Evolutionary conservation across 1,284 basidiomycete species (phyloP).

Genomic region (Pyrrhoderma lamaoense): DNA sequence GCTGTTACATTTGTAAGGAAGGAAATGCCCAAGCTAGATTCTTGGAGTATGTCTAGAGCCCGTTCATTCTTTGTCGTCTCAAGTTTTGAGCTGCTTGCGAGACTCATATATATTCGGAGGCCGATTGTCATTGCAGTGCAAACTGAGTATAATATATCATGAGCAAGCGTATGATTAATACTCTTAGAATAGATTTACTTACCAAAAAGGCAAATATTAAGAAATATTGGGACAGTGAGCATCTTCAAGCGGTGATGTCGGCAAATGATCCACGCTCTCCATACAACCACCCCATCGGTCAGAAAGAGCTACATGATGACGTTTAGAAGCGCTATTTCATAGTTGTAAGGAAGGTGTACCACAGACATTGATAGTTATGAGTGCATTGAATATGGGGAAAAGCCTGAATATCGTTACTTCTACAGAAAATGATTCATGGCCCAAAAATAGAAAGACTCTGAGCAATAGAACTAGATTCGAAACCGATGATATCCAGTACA

Average conservation of each 20-base stretch:
- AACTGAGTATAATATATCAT: background rate
- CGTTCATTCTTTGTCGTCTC: background rate
- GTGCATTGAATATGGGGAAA: background rate
- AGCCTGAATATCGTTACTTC: background rate
- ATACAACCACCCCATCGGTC: conserved; percentile 2
- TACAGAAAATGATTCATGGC: background rate
- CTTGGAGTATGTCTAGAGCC: background rate
- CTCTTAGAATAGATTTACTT: background rate
- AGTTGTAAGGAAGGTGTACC: background rate
- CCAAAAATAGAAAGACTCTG: background rate
- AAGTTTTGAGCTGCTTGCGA: background rate
- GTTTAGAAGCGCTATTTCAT: background rate
- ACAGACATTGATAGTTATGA: conserved; percentile 1
- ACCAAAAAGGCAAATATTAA: background rate
- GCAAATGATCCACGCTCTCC: conserved; percentile 2
- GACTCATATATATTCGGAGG: background rate
- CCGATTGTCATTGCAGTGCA: background rate
- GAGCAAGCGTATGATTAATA: background rate
- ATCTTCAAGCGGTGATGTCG: background rate
- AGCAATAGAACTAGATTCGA: background rate
- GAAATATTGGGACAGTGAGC: background rate
- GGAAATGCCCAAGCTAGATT: background rate
- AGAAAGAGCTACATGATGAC: background rate
- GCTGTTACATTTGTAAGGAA: background rate
- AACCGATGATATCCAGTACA: background rate